Percentiles rank a stretch among this genome's conserved stretches.
Conservation (phyloP, 345 rosid genomes). For the Corymbia maculata region DNA sequence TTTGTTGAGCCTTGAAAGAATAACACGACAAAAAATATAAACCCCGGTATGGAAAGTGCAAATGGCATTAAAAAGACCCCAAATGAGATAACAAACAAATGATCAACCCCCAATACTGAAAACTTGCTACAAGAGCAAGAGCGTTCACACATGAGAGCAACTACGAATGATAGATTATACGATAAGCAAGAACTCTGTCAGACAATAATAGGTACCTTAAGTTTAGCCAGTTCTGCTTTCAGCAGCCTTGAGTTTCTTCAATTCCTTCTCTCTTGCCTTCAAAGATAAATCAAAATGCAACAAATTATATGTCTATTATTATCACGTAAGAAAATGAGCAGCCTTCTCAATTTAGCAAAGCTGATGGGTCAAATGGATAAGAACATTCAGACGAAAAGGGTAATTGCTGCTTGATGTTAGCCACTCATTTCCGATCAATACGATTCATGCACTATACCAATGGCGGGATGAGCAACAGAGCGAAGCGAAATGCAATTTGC, state of each 20-base stretch:
- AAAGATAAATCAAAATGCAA: neutral
- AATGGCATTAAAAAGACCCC: neutral
- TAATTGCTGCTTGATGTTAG: neutral
- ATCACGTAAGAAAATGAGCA: too few relatives aligned
- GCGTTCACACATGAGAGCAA: too few relatives aligned
- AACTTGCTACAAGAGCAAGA: too few relatives aligned
- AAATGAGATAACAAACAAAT: neutral
- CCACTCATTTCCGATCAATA: neutral
- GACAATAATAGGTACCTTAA: slow-evolving; percentile 25
- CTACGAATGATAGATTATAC: neutral
- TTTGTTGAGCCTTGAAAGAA: slow-evolving; percentile 38
- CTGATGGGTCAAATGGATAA: neutral
- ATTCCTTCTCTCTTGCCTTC: slow-evolving; percentile 74
- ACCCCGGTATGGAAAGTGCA: neutral
- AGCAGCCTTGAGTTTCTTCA: slow-evolving; percentile 70
- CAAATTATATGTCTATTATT: neutral
- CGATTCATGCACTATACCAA: neutral
- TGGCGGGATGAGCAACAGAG: neutral
- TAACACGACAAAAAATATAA: neutral
- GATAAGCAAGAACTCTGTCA: neutral
- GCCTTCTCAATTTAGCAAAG: neutral
- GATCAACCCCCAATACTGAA: too few relatives aligned
- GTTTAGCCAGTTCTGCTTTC: slow-evolving; percentile 57
- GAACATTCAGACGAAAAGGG: neutral
- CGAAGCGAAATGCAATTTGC: neutral